A percentile compares a stretch with the other conserved stretches of the same genome.
Conservation (phyloP, 2,329 filamentous ascomycete genomes). For the Escovopsis sp. region DNA sequence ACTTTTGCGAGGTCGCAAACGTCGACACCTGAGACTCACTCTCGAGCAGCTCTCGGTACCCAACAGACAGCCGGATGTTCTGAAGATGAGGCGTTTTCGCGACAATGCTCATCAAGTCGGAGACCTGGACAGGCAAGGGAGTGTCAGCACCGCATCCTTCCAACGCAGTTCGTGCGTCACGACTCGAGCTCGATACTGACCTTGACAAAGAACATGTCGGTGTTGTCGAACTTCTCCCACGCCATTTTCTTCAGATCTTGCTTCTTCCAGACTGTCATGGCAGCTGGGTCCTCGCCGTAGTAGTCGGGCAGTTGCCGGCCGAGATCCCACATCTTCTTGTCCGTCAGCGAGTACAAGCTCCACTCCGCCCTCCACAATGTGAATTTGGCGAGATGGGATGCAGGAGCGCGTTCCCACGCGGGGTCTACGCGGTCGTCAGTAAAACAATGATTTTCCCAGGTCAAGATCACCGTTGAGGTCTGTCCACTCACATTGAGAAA, state of each 20-base stretch:
- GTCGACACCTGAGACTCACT: constrained; percentile 29
- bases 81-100: constrained; percentile 44
- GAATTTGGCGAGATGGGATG: constrained; percentile 38
- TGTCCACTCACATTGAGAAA: constrained; percentile 40
- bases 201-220: constrained; percentile 55
- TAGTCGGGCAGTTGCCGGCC: constrained; percentile 37
- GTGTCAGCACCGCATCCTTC: constrained; percentile 5
- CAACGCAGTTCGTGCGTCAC: background rate
- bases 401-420: constrained; percentile 41
- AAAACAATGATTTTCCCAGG: background rate
- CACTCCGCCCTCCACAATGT: constrained; percentile 46
- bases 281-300: constrained; percentile 33
- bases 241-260: constrained; percentile 34
- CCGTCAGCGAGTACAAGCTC: constrained; percentile 39
- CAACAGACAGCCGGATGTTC: constrained; percentile 38
- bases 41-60: constrained; percentile 45
- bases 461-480: background rate
- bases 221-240: constrained; percentile 37
- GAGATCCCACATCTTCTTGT: constrained; percentile 34
- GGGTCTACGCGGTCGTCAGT: constrained; percentile 28
- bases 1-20: constrained; percentile 34
- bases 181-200: constrained; percentile 21
- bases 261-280: constrained; percentile 27
- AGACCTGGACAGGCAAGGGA: constrained; percentile 27
- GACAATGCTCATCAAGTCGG: constrained; percentile 45